phyloP scores from a whole-genome alignment of 73 alveolate genomes.

The Paramecium pentaurelia region DNA sequence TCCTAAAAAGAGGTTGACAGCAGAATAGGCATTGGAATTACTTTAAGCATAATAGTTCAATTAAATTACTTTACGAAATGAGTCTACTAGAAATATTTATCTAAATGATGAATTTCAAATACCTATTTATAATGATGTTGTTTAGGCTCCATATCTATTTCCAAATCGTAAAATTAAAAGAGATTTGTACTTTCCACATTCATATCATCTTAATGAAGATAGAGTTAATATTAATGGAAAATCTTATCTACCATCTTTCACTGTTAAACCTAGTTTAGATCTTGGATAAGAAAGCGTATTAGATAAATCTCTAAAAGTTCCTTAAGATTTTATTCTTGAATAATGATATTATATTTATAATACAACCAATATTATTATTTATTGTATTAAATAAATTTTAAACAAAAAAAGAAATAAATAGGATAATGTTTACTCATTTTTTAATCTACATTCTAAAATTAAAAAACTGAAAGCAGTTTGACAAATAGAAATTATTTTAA shows the following conservation, averaged over 20 bases:
- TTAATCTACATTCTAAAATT: no score
- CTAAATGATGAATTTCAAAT: neutral
- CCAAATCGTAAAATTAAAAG: neutral
- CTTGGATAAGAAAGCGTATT: neutral
- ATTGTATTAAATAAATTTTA: no score
- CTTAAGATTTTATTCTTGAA: neutral
- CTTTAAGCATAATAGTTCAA: neutral
- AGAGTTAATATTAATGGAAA: neutral
- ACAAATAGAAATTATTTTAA: no score
- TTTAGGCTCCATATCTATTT: neutral
- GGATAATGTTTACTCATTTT: no score
- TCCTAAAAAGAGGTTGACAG: neutral
- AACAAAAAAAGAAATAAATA: no score
- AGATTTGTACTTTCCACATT: neutral
- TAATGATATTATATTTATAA: neutral
- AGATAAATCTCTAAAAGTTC: neutral
- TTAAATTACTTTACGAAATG: neutral
- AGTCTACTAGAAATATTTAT: neutral
- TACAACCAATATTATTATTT: neutral
- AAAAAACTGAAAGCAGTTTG: no score
- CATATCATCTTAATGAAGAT: neutral
- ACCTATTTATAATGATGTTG: neutral
- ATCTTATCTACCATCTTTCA: conserved; percentile 3
- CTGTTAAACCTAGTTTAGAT: neutral
- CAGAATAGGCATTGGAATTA: neutral